These are phyloP conservation scores for Penicillium cosmopolitanum DNA, from an alignment of 495 filamentous ascomycete species.

Conservation along the genomic window DNA sequence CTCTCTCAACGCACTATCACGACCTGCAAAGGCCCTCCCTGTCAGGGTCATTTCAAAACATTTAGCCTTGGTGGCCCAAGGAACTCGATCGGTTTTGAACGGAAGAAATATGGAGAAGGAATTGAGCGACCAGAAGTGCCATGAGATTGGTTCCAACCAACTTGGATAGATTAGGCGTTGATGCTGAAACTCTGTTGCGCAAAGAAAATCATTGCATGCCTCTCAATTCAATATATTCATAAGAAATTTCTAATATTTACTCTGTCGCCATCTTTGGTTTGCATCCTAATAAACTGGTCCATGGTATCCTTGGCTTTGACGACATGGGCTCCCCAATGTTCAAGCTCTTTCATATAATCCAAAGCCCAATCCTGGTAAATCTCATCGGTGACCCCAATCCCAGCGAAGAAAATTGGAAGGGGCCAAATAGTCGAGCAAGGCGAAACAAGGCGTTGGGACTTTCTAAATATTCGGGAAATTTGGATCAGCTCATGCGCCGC, in stretches of 20 bases:
- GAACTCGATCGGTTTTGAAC: background rate
- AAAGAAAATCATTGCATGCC: too few relatives aligned
- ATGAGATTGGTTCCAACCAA: background rate
- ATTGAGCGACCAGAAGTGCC: background rate
- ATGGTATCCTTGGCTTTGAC: constrained; percentile 2
- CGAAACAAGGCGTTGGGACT: background rate
- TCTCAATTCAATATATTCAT: background rate
- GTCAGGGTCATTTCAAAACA: background rate
- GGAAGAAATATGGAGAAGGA: background rate
- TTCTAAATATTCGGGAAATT: background rate
- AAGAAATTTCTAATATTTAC: background rate
- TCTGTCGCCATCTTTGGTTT: background rate
- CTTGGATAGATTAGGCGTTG: too few relatives aligned
- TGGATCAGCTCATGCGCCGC: background rate
- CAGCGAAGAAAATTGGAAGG: constrained; percentile 32
- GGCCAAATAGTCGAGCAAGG: constrained; percentile 22
- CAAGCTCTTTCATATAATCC: constrained; percentile 23
- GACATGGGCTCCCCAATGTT: constrained; percentile 1
- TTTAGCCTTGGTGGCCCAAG: background rate
- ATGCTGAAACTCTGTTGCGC: too few relatives aligned
- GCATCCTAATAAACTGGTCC: background rate
- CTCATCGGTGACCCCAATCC: constrained; percentile 33
- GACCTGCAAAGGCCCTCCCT: background rate
- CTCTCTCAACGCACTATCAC: constrained; percentile 15
- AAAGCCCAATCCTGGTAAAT: constrained; percentile 33